A percentile compares a stretch with the other conserved stretches of the same genome.
phyloP scores from a whole-genome alignment of 1,284 basidiomycete genomes.

The Trametes sp. region DNA sequence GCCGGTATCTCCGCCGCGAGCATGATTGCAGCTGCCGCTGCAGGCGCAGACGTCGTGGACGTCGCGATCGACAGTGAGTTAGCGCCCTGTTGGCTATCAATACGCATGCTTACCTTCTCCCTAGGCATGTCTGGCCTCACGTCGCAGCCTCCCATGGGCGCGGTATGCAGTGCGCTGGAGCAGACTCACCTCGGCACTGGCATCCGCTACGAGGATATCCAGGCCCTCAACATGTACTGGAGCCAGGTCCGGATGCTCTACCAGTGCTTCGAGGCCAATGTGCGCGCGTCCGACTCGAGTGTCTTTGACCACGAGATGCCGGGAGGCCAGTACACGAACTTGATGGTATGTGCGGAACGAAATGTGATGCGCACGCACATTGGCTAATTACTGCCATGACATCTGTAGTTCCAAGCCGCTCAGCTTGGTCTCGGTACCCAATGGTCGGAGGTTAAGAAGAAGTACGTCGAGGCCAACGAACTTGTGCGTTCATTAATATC shows the following conservation, averaged over 20 bases:
- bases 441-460: slow-evolving; percentile 98
- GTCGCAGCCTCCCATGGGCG: slow-evolving; percentile 99
- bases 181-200: slow-evolving; percentile 96
- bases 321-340: slow-evolving; percentile 96
- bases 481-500: slow-evolving; percentile 59
- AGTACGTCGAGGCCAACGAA: slow-evolving; percentile 97
- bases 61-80: slow-evolving; percentile 95
- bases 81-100: too few species aligned
- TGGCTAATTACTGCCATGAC: not conserved
- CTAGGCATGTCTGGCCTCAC: slow-evolving; percentile 97
- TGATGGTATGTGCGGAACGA: slow-evolving; percentile 67
- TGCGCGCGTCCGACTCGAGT: slow-evolving; percentile 95
- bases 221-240: slow-evolving; percentile 98
- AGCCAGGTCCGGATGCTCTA: slow-evolving; percentile 96
- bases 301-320: slow-evolving; percentile 99
- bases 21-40: slow-evolving; percentile 95
- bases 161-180: slow-evolving; percentile 93
- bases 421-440: slow-evolving; percentile 97
- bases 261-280: slow-evolving; percentile 98
- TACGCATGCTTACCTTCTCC: slow-evolving; percentile 5
- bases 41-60: slow-evolving; percentile 98
- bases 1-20: slow-evolving; percentile 97
- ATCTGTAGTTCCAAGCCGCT: slow-evolving; percentile 91
- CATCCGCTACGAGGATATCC: slow-evolving; percentile 97
- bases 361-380: not conserved